phyloP scores from a whole-genome alignment of 2,329 filamentous ascomycete species.

The Akanthomyces muscarius region DNA sequence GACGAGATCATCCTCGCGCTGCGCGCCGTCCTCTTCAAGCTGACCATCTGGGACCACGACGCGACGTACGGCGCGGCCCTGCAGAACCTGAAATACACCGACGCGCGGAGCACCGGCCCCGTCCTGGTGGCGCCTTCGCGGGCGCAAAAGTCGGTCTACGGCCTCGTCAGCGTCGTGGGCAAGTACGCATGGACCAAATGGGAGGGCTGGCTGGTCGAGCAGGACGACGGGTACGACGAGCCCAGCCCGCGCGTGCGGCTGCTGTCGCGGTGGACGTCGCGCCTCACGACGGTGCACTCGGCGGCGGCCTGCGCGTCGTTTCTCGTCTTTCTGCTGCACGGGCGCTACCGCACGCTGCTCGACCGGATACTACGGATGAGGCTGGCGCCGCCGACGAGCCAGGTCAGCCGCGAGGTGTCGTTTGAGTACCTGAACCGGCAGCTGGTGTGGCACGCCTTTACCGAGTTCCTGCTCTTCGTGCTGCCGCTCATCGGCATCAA shows the following conservation, averaged over 20 bases:
- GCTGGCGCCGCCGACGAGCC: slow-evolving; percentile 76
- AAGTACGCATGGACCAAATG: slow-evolving; percentile 88
- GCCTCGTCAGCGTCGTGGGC: slow-evolving; percentile 79
- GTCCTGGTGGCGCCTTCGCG: slow-evolving; percentile 67
- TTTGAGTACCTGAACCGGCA: slow-evolving; percentile 98
- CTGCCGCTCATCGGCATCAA: slow-evolving; percentile 95
- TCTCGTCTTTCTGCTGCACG: slow-evolving; percentile 84
- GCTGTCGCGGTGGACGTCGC: slow-evolving; percentile 66
- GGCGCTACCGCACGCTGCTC: slow-evolving; percentile 83
- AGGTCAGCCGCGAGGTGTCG: slow-evolving; percentile 85
- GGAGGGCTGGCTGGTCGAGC: slow-evolving; percentile 78
- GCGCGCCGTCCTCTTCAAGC: slow-evolving; percentile 81
- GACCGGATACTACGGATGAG: slow-evolving; percentile 82
- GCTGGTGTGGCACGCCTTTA: slow-evolving; percentile 99
- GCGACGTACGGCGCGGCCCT: slow-evolving; percentile 90
- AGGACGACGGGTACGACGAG: slow-evolving; percentile 70
- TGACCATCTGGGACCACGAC: slow-evolving; percentile 94
- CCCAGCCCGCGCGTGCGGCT: slow-evolving; percentile 47
- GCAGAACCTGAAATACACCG: slow-evolving; percentile 86
- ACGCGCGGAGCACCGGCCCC: slow-evolving; percentile 64
- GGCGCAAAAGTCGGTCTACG: slow-evolving; percentile 81
- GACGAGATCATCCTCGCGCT: slow-evolving; percentile 78
- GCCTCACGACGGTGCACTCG: slow-evolving; percentile 70
- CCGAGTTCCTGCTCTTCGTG: slow-evolving; percentile 94
- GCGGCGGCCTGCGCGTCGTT: slow-evolving; percentile 81